These are phyloP conservation scores for Bassia scoparia DNA, from an alignment of 148 eudicot genomes.

Conservation along the genomic window DNA sequence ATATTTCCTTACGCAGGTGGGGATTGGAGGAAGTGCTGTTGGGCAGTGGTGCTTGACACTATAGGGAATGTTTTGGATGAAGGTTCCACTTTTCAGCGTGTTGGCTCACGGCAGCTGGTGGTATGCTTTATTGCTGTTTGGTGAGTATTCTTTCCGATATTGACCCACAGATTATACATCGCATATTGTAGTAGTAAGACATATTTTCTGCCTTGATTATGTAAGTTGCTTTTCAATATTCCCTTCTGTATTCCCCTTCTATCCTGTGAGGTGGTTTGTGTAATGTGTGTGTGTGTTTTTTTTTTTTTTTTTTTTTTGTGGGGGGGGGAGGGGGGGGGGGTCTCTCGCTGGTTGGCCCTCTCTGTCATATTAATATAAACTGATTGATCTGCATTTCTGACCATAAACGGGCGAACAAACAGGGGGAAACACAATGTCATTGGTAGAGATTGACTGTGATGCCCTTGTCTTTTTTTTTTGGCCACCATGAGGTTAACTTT, in stretches of 20 bases:
- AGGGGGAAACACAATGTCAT: not conserved
- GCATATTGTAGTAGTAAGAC: not conserved
- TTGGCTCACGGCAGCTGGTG: conserved; percentile 95
- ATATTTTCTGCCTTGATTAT: too few relatives aligned
- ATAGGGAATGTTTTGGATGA: conserved; percentile 81
- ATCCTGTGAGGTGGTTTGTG: too few relatives aligned
- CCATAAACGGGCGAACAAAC: not conserved
- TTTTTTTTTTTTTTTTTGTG: too few relatives aligned
- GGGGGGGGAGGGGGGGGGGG: too few relatives aligned
- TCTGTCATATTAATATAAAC: not conserved
- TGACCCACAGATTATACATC: not conserved
- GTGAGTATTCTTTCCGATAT: conserved; percentile 45
- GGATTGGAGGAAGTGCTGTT: conserved; percentile 91
- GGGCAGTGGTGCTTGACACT: conserved; percentile 97
- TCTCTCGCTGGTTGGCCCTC: too few relatives aligned
- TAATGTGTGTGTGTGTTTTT: too few relatives aligned
- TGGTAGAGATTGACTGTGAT: not conserved
- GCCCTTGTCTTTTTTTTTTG: not conserved
- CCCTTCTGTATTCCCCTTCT: too few relatives aligned
- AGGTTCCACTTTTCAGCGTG: conserved; percentile 80
- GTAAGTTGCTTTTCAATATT: too few relatives aligned
- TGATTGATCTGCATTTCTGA: not conserved
- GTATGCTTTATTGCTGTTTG: conserved; percentile 89
- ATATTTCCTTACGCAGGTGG: conserved; percentile 52
- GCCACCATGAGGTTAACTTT: not conserved